Percentiles rank a stretch among this genome's conserved stretches.
phyloP scores from a whole-genome alignment of 768 basidiomycete species.

The Termitomyces sp. region DNA sequence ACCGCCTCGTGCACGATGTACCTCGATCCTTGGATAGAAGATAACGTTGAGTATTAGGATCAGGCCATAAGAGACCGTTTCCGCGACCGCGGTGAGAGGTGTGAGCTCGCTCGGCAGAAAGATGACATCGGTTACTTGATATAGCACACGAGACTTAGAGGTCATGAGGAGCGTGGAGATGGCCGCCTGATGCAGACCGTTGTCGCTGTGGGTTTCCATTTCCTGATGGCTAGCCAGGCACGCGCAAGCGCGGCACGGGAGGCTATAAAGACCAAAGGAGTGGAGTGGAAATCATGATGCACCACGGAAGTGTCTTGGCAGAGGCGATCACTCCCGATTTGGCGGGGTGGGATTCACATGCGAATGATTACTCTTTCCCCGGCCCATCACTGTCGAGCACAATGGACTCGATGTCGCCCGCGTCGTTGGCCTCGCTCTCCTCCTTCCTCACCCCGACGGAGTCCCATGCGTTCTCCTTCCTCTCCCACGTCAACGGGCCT shows the following conservation, averaged over 20 bases:
- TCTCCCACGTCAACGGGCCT: constrained; percentile 46
- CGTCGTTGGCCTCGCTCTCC: constrained; percentile 14
- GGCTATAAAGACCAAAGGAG: too few species aligned
- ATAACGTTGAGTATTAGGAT: not conserved
- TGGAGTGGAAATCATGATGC: not conserved
- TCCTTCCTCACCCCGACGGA: constrained; percentile 64
- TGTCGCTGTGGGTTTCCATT: not conserved
- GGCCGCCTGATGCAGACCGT: not conserved
- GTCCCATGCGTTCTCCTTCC: constrained; percentile 62
- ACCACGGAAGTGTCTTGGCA: not conserved
- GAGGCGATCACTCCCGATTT: constrained; percentile 10
- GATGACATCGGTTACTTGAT: not conserved
- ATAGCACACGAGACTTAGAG: not conserved
- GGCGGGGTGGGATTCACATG: constrained; percentile 16
- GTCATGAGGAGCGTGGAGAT: not conserved
- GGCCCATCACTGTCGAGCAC: constrained; percentile 6
- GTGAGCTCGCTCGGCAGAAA: not conserved
- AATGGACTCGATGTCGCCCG: constrained; percentile 15
- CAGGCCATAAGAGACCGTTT: not conserved
- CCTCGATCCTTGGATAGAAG: too few species aligned
- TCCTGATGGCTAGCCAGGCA: not conserved
- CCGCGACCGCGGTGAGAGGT: too few species aligned
- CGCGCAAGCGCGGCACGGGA: not conserved
- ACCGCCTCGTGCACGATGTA: not conserved
- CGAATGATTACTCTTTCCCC: constrained; percentile 1